Evolutionary conservation across 192 early-diverging fungal genomes (phyloP).

Genomic region (Phycomyces blakesleeanus): DNA sequence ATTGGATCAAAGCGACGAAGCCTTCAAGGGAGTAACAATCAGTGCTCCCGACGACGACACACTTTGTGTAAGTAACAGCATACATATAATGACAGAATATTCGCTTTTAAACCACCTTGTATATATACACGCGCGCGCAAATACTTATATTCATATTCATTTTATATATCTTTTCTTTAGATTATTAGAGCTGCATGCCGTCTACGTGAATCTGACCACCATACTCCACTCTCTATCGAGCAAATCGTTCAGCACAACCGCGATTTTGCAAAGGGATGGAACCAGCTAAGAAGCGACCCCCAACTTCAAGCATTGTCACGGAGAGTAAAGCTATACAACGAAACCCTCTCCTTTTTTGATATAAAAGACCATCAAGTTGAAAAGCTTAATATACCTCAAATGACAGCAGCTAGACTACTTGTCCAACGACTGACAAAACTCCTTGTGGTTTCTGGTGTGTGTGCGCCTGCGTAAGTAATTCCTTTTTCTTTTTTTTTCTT

Average conservation of each 20-base stretch:
- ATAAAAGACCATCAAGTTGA: constrained; percentile 96
- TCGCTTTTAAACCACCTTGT: not conserved
- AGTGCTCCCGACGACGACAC: constrained; percentile 94
- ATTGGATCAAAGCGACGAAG: constrained; percentile 70
- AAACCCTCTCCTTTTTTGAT: constrained; percentile 85
- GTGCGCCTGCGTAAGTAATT: constrained; percentile 79
- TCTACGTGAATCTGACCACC: constrained; percentile 72
- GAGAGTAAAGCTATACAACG: constrained; percentile 80
- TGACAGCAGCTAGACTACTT: constrained; percentile 62
- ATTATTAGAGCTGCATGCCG: constrained; percentile 90
- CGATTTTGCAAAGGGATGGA: constrained; percentile 78
- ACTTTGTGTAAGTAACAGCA: constrained; percentile 59
- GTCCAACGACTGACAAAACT: constrained; percentile 64
- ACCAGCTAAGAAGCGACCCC: constrained; percentile 72
- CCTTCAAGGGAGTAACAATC: constrained; percentile 83
- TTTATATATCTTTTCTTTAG: constrained; percentile 28
- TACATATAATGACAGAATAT: not conserved
- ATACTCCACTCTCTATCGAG: constrained; percentile 77
- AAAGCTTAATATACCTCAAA: constrained; percentile 63
- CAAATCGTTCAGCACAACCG: constrained; percentile 85
- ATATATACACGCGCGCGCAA: too few species aligned
- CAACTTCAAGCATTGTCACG: constrained; percentile 64
- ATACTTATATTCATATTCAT: not conserved
- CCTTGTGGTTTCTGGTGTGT: constrained; percentile 66
- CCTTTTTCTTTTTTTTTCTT: too few species aligned